Evolutionary conservation across 2,329 filamentous ascomycete genomes (phyloP), one percentile per base, ranked within the genome.

Genomic region (Ceratocystis alfenasii): DNA sequence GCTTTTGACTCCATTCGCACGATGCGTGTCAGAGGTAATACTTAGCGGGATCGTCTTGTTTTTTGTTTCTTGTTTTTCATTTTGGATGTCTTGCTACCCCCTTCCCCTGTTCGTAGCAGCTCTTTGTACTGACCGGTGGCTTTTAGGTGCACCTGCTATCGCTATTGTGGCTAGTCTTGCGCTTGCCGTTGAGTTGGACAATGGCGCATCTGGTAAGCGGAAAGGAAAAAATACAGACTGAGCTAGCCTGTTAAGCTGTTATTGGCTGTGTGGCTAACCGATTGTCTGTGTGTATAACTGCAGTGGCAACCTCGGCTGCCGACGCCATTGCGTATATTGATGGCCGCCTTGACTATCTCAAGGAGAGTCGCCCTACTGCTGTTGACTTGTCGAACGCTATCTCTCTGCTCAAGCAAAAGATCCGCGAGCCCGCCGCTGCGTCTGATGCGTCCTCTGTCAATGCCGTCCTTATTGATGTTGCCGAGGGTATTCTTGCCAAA

Each of bases 111-210:
- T 33, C 3, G 7, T n/a, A 28, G 17, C 8, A 20, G 55, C 30
- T 10, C 3, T 15, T 15, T 59, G 12, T 59, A 36, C 28, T 59
- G 6, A 59, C 33, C 12, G 15, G 15, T 36, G 55, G 15, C 3
- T n/a, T 59, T 15, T 46, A 69, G 68, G 76, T 44, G 94, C 94
- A 4, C 94, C 94, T 0, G 94, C 94, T 59, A 99, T 99, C 74
- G 94, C 94, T 57, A 97, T 99, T 69, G 94, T 99, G n/a, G 94
- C 94, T 25, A 89, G 89, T 22, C 82, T 99, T 44, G 87, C 89
- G 1, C 83, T 96, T 45, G 92, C 91, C 1, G 89, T 96, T 7
- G 93, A 97, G 74, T 77, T 97, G 7, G 79, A 85, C 63, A 82
- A 83, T 6, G 81, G 81, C 67, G 75, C 72, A 61, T 78, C 76